Conservation (phyloP, 176 grass and related monocot species). For the Carex pumila region DNA sequence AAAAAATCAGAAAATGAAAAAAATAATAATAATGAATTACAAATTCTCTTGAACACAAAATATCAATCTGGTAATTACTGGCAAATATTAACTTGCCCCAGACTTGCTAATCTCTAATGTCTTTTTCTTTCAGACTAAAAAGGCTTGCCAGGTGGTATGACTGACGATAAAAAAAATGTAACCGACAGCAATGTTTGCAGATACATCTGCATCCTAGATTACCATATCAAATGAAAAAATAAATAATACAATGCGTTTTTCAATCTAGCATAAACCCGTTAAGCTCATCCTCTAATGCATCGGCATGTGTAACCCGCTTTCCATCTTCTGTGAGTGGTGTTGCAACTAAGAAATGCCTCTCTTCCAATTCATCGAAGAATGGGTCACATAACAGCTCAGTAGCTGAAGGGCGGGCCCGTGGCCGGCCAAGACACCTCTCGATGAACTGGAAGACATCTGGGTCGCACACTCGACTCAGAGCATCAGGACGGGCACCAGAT, state of each 20-base stretch:
- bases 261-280: constrained; percentile 1
- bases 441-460: constrained; percentile 65
- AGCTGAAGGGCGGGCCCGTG: constrained; percentile 51
- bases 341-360: constrained; percentile 1
- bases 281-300: constrained; percentile 11
- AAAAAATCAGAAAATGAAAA: neutral
- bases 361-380: constrained; percentile 60
- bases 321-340: neutral
- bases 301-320: neutral
- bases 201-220: neutral
- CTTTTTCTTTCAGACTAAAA: neutral
- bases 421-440: constrained; percentile 61
- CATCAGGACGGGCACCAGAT: constrained; percentile 34
- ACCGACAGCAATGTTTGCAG: neutral
- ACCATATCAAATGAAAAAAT: neutral
- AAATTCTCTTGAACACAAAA: neutral
- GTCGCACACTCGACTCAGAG: constrained; percentile 53
- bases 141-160: neutral
- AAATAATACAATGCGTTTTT: neutral
- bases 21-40: neutral
- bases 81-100: neutral
- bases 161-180: constrained; percentile 5
- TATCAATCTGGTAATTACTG: neutral
- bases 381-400: constrained; percentile 66
- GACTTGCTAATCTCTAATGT: neutral